phyloP scores from a whole-genome alignment of 305 asterid species.

The Fraxinus platypoda region DNA sequence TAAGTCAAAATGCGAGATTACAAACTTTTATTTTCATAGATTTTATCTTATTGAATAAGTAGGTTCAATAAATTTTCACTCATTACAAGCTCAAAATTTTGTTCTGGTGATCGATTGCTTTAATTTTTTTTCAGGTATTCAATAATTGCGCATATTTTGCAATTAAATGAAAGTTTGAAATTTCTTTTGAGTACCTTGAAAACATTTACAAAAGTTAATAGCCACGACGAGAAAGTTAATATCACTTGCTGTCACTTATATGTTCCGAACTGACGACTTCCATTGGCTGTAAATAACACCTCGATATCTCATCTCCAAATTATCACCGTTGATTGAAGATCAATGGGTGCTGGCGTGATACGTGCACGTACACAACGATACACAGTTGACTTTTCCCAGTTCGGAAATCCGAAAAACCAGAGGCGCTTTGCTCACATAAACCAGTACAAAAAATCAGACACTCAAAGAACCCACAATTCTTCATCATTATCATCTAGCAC shows the following conservation, averaged over 20 bases:
- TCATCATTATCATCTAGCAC: not conserved
- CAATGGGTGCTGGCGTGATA: too few species aligned
- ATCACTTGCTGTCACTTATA: not conserved
- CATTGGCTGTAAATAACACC: not conserved
- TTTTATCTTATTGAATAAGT: not conserved
- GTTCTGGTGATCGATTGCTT: too few species aligned
- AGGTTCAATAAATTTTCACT: not conserved
- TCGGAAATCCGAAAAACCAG: not conserved
- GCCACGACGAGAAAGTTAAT: not conserved
- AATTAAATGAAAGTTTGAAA: not conserved
- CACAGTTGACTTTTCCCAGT: not conserved
- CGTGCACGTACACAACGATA: not conserved
- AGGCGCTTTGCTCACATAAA: not conserved
- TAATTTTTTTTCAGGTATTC: not conserved
- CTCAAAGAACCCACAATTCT: not conserved
- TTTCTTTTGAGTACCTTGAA: not conserved
- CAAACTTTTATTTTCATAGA: not conserved
- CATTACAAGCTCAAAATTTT: not conserved
- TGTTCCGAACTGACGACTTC: not conserved
- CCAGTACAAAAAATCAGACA: not conserved
- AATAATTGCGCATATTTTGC: not conserved
- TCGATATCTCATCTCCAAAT: not conserved
- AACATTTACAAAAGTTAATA: not conserved
- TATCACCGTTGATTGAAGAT: not conserved
- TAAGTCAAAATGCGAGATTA: not conserved